Percentiles rank a stretch among this genome's conserved stretches.
These are phyloP conservation scores for Citrus maxima DNA, from an alignment of 345 rosid genomes.

Conservation along the genomic window DNA sequence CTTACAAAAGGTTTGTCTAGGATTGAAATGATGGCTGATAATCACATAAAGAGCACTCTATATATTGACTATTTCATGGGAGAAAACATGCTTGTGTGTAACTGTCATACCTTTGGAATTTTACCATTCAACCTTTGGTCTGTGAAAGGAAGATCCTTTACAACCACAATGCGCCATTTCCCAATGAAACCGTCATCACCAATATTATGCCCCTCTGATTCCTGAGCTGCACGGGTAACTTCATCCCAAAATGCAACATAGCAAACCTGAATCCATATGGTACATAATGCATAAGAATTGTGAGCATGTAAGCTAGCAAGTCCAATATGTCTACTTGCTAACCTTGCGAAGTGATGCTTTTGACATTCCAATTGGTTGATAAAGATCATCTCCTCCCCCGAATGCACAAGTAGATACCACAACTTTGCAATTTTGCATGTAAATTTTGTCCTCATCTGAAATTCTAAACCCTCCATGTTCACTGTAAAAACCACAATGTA, in stretches of 20 bases:
- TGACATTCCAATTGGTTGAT: slow-evolving; percentile 89
- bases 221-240: slow-evolving; percentile 71
- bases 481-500: slow-evolving; percentile 86
- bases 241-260: slow-evolving; percentile 97
- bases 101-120: slow-evolving; percentile 77
- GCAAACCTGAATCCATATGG: slow-evolving; percentile 66
- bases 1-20: not conserved
- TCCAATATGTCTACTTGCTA: slow-evolving; percentile 19
- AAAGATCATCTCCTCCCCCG: slow-evolving; percentile 98
- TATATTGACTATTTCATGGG: not conserved
- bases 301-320: slow-evolving; percentile 10
- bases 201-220: slow-evolving; percentile 49
- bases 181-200: slow-evolving; percentile 59
- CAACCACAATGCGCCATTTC: slow-evolving; percentile 85
- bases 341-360: slow-evolving; percentile 70
- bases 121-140: slow-evolving; percentile 97
- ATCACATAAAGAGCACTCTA: not conserved
- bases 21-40: not conserved
- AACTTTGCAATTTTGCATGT: slow-evolving; percentile 55
- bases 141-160: slow-evolving; percentile 71
- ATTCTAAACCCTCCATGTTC: slow-evolving; percentile 75
- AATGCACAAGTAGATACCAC: slow-evolving; percentile 93
- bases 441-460: slow-evolving; percentile 60
- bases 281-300: slow-evolving; percentile 14
- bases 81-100: not conserved